A percentile compares a stretch with the other conserved stretches of the same genome.
Evolutionary conservation across 768 basidiomycete species (phyloP).

Genomic region (Scleroderma citrinum): DNA sequence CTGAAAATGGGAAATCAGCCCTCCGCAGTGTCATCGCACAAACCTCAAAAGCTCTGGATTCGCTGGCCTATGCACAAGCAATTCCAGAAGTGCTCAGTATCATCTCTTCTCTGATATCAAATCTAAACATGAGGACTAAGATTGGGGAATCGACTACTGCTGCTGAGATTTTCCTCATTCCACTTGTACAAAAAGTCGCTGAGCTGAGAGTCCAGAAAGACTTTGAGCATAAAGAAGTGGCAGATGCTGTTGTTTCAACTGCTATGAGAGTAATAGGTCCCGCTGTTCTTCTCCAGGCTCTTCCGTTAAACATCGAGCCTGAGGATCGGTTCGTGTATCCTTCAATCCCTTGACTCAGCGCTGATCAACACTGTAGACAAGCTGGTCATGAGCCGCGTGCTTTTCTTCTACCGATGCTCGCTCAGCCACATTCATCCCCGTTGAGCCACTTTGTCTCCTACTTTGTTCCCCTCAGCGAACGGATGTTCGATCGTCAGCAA

Average conservation of each 20-base stretch:
- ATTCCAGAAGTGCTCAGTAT: slow-evolving; percentile 78
- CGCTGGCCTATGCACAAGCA: slow-evolving; percentile 64
- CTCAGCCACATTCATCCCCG: slow-evolving; percentile 74
- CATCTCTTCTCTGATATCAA: slow-evolving; percentile 60
- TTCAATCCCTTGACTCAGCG: neutral
- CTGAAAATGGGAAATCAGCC: slow-evolving; percentile 43
- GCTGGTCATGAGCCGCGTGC: slow-evolving; percentile 81
- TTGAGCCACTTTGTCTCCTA: slow-evolving; percentile 81
- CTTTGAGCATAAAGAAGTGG: slow-evolving; percentile 89
- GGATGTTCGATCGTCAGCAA: slow-evolving; percentile 84
- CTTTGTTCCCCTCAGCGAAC: slow-evolving; percentile 91
- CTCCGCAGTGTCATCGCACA: slow-evolving; percentile 60
- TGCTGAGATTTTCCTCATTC: slow-evolving; percentile 64
- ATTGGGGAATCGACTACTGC: slow-evolving; percentile 43
- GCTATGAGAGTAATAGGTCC: slow-evolving; percentile 88
- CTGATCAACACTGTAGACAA: slow-evolving; percentile 38
- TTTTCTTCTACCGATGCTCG: slow-evolving; percentile 83
- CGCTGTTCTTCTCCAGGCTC: slow-evolving; percentile 57
- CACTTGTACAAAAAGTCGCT: slow-evolving; percentile 64
- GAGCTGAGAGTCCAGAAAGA: slow-evolving; percentile 70
- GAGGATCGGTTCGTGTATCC: slow-evolving; percentile 55
- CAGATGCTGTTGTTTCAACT: slow-evolving; percentile 69
- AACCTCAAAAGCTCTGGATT: slow-evolving; percentile 60
- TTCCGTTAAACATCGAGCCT: slow-evolving; percentile 87
- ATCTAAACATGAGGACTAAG: slow-evolving; percentile 47